These are phyloP conservation scores for Saksenaea oblongispora DNA, from an alignment of 371 early-diverging fungal species.

Conservation along the genomic window DNA sequence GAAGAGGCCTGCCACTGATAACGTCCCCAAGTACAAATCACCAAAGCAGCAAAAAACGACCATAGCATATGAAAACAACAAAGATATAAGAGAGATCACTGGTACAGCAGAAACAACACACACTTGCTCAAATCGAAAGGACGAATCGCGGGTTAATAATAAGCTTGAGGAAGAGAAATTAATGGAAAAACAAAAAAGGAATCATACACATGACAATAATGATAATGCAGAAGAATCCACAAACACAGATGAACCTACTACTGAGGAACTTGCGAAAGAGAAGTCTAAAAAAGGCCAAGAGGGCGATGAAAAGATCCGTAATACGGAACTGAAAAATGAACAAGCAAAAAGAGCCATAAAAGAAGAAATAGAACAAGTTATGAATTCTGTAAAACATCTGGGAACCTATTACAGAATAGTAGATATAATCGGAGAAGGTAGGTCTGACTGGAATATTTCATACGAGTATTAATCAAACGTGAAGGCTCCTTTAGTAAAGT, in stretches of 20 bases:
- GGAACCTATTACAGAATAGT: conserved; percentile 64
- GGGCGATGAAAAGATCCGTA: not conserved
- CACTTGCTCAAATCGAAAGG: not conserved
- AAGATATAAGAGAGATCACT: not conserved
- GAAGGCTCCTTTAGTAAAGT: conserved; percentile 94
- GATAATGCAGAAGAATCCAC: too few relatives aligned
- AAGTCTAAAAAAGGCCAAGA: not conserved
- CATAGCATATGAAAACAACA: not conserved
- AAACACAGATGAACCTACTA: too few relatives aligned
- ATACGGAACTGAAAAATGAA: not conserved
- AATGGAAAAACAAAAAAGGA: too few relatives aligned
- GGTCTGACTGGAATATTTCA: not conserved
- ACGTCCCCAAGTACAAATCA: not conserved
- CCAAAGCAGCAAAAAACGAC: not conserved
- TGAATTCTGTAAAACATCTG: conserved; percentile 44
- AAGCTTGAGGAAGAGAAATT: too few relatives aligned
- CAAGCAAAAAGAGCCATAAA: not conserved
- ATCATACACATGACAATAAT: too few relatives aligned
- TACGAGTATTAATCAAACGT: not conserved
- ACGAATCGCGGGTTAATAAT: too few relatives aligned
- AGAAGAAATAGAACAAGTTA: not conserved
- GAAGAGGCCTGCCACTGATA: not conserved
- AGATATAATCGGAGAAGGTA: conserved; percentile 81
- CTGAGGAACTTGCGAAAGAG: not conserved
- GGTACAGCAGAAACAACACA: not conserved